Evolutionary conservation across 2,329 filamentous ascomycete species (phyloP).

Genomic region (Ceratocystis alfenasii): DNA sequence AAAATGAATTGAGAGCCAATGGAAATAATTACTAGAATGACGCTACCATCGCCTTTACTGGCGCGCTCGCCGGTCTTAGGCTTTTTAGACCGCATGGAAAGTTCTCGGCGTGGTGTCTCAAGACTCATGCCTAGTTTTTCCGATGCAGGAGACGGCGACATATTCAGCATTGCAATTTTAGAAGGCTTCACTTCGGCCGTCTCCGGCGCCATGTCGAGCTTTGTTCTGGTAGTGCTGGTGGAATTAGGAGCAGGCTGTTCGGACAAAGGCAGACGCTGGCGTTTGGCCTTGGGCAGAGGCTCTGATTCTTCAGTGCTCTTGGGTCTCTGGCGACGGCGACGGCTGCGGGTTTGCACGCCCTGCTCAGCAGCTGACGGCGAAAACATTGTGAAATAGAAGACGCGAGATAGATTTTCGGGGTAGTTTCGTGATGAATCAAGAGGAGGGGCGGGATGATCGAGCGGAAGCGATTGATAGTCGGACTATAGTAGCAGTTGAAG

Average conservation of each 20-base stretch:
- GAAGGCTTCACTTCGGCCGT: constrained; percentile 46
- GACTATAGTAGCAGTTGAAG: not conserved
- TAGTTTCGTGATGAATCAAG: not conserved
- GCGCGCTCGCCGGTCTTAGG: constrained; percentile 49
- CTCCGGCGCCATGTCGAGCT: constrained; percentile 39
- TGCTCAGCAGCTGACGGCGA: constrained; percentile 40
- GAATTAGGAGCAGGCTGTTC: constrained; percentile 32
- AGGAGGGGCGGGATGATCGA: not conserved
- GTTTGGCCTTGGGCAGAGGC: constrained; percentile 52
- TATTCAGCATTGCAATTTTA: constrained; percentile 36
- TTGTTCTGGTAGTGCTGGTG: not conserved
- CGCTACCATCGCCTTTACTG: constrained; percentile 55
- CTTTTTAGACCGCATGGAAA: constrained; percentile 51
- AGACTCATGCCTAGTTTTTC: constrained; percentile 37
- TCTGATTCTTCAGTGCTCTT: constrained; percentile 42
- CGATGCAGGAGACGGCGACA: constrained; percentile 21
- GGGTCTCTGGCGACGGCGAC: constrained; percentile 50
- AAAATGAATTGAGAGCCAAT: not conserved
- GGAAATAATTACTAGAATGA: constrained; percentile 43
- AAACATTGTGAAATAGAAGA: constrained; percentile 40
- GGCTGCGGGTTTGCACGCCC: constrained; percentile 36
- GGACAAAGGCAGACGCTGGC: constrained; percentile 45
- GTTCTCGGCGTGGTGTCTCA: constrained; percentile 35
- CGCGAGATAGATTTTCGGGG: not conserved
- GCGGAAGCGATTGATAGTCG: not conserved